Evolutionary conservation across 495 filamentous ascomycete genomes (phyloP).

Genomic region (Aspergillus mulundensis): DNA sequence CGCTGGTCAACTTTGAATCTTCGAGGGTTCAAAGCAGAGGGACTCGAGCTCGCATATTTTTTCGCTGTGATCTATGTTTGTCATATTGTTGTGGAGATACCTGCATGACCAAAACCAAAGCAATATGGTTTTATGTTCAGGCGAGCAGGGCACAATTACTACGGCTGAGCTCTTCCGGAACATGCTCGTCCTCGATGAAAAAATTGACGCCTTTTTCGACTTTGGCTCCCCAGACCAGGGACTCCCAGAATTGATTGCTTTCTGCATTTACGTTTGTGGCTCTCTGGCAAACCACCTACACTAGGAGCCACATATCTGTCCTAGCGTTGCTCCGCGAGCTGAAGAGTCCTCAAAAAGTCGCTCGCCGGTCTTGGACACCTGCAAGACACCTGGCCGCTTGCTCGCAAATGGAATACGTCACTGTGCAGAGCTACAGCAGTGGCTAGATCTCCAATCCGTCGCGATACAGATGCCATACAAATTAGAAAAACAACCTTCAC

Average conservation of each 20-base stretch:
- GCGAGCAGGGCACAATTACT: not conserved
- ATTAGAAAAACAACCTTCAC: too few species aligned
- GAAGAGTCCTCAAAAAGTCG: not conserved
- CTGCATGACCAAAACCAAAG: too few species aligned
- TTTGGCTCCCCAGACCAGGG: not conserved
- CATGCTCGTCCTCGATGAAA: not conserved
- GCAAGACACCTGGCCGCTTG: not conserved
- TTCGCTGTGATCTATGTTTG: not conserved
- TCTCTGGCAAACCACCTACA: not conserved
- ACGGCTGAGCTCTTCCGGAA: not conserved
- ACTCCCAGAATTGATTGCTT: not conserved
- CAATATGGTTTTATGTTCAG: too few species aligned
- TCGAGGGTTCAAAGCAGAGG: not conserved
- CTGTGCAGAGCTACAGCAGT: not conserved
- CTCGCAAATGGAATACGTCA: not conserved
- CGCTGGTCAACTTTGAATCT: not conserved
- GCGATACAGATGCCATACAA: too few species aligned
- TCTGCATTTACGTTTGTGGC: not conserved
- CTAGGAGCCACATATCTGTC: not conserved
- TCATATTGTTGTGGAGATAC: not conserved
- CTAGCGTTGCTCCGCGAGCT: not conserved
- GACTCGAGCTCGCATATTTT: not conserved
- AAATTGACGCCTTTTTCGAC: not conserved
- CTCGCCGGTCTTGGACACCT: not conserved
- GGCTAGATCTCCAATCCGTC: not conserved